Evolutionary conservation across 352 stramenopile genomes (phyloP).

Genomic region (Phytophthora capsici): DNA sequence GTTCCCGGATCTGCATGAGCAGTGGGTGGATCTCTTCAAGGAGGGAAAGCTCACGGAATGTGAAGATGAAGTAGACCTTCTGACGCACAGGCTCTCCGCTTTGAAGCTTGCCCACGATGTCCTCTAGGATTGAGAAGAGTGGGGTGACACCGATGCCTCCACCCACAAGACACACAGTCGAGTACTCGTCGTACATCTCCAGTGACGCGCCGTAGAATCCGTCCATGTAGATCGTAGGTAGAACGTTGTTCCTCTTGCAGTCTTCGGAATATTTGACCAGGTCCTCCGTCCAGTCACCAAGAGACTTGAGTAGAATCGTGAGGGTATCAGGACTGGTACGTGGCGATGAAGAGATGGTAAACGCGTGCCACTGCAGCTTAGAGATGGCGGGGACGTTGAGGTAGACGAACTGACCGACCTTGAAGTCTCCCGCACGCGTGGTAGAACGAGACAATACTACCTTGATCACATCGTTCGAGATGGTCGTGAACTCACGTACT

Average conservation of each 20-base stretch:
- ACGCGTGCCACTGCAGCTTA: conserved; percentile 58
- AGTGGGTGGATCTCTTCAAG: conserved; percentile 52
- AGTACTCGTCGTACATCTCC: conserved; percentile 48
- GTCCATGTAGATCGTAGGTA: conserved; percentile 58
- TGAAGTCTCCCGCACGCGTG: conserved; percentile 20
- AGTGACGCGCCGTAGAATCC: conserved; percentile 61
- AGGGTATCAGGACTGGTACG: conserved; percentile 34
- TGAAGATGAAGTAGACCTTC: conserved; percentile 52
- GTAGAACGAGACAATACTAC: conserved; percentile 40
- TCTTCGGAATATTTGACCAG: conserved; percentile 45
- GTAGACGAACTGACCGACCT: conserved; percentile 56
- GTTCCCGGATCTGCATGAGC: conserved; percentile 33
- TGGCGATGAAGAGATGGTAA: conserved; percentile 56
- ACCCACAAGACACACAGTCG: conserved; percentile 51
- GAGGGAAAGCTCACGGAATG: conserved; percentile 48
- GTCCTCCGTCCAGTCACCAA: conserved; percentile 54
- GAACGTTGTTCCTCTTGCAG: conserved; percentile 32
- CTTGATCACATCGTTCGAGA: conserved; percentile 40
- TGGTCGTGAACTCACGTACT: conserved; percentile 37
- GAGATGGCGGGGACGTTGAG: conserved; percentile 51
- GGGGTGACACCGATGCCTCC: conserved; percentile 60
- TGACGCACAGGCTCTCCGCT: conserved; percentile 16
- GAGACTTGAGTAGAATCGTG: conserved; percentile 55
- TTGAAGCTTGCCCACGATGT: conserved; percentile 37
- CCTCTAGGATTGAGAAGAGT: conserved; percentile 55